phyloP scores from a whole-genome alignment of 2,329 filamentous ascomycete genomes.

The Balansia obtecta region DNA sequence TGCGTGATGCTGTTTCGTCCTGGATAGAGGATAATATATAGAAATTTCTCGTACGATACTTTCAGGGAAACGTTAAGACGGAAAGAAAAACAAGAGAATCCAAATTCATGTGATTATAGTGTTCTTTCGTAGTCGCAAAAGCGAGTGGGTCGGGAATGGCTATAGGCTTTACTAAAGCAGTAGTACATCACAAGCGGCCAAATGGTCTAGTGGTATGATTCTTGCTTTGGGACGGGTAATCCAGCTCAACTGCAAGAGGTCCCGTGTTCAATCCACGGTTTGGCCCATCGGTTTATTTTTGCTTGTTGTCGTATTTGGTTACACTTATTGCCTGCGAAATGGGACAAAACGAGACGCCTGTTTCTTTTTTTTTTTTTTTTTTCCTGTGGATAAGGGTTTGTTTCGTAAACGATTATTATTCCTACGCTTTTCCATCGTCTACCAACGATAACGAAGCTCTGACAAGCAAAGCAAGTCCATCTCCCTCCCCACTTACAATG shows the following conservation, averaged over 20 bases:
- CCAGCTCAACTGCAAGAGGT: conserved; percentile 17
- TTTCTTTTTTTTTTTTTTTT: neutral
- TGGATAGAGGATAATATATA: conserved; percentile 17
- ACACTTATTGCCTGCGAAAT: too few species aligned
- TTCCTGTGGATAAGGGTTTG: too few species aligned
- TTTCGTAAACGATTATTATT: too few species aligned
- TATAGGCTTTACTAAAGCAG: accelerated
- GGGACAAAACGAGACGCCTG: neutral
- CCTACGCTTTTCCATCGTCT: too few species aligned
- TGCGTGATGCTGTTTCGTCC: conserved; percentile 13
- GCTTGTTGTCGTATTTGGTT: too few species aligned
- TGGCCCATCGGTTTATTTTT: conserved; percentile 10
- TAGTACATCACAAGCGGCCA: conserved; percentile 4
- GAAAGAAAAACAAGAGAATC: too few species aligned
- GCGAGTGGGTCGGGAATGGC: neutral
- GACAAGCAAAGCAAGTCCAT: neutral
- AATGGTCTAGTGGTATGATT: conserved; percentile 24
- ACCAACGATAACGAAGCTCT: neutral
- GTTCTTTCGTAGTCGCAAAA: neutral
- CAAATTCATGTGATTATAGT: too few species aligned
- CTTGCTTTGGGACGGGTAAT: conserved; percentile 17
- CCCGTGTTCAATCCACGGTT: conserved; percentile 22
- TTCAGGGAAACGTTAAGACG: too few species aligned
- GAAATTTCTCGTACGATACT: neutral
- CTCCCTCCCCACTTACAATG: neutral